Evolutionary conservation across 768 basidiomycete genomes (phyloP).

Genomic region (Gautieria morchelliformis): DNA sequence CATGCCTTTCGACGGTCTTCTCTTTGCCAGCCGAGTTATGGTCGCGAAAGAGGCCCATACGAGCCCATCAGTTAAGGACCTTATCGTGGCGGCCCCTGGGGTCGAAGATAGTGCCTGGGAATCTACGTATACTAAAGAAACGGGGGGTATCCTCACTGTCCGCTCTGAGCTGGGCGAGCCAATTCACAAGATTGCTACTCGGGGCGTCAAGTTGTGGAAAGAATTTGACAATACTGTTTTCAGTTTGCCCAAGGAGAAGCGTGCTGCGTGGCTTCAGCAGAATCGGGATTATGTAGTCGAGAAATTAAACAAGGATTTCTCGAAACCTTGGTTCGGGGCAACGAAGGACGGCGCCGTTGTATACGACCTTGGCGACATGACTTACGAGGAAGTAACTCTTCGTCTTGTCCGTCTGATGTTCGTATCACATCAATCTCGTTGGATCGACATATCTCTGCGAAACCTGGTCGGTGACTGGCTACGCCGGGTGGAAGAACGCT

Average conservation of each 20-base stretch:
- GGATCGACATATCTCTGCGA: conserved; percentile 86
- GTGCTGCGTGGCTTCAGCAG: conserved; percentile 76
- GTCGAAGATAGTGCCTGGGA: conserved; percentile 89
- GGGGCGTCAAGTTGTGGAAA: conserved; percentile 96
- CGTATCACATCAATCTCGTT: conserved; percentile 81
- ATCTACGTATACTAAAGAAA: conserved; percentile 87
- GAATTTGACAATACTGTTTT: conserved; percentile 98
- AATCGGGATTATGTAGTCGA: conserved; percentile 82
- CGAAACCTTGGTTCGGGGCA: conserved; percentile 95
- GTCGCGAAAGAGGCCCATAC: conserved; percentile 98
- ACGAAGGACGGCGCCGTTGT: conserved; percentile 87
- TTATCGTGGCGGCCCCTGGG: conserved; percentile 91
- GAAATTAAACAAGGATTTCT: conserved; percentile 90
- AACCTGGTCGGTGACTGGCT: conserved; percentile 97
- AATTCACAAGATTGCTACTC: conserved; percentile 97
- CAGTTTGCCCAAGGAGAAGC: conserved; percentile 93
- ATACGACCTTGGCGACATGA: conserved; percentile 90
- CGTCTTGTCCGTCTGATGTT: conserved; percentile 94
- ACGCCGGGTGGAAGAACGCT: conserved; percentile 90
- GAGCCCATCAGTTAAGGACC: conserved; percentile 86
- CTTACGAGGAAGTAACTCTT: conserved; percentile 90
- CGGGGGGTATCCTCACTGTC: conserved; percentile 93
- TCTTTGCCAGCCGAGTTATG: conserved; percentile 97
- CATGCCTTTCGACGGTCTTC: conserved; percentile 98
- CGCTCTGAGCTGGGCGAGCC: conserved; percentile 97